Conservation (phyloP, 139 green algal species). For the Micractinium sp. region DNA sequence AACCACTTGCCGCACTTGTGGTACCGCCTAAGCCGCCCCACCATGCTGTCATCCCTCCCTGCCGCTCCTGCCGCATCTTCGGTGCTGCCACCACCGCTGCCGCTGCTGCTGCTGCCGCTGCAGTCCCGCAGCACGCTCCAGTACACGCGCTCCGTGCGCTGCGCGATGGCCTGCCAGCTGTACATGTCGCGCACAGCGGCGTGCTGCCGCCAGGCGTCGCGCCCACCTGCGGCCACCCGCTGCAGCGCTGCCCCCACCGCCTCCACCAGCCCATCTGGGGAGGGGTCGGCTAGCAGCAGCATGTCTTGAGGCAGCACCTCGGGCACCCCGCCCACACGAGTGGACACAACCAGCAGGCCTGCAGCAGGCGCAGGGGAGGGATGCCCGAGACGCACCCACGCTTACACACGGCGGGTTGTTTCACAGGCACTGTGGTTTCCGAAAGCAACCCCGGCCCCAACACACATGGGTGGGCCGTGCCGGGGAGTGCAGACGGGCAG, state of each 20-base stretch:
- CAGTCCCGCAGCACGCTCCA: conserved; percentile 30
- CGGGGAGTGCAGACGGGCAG: not conserved
- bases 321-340: conserved; percentile 93
- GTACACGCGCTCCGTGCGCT: conserved; percentile 85
- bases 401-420: not conserved
- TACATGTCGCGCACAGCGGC: conserved; percentile 82
- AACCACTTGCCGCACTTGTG: conserved; percentile 68
- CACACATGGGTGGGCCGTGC: not conserved
- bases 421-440: not conserved
- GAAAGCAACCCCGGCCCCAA: not conserved
- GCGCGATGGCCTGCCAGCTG: conserved; percentile 86
- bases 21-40: conserved; percentile 61
- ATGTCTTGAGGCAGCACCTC: conserved; percentile 92
- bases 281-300: conserved; percentile 86
- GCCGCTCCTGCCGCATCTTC: not conserved
- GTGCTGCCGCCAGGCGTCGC: conserved; percentile 63
- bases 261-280: conserved; percentile 63
- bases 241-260: conserved; percentile 56
- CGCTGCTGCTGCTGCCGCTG: not conserved
- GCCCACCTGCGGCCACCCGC: conserved; percentile 33
- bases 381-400: not conserved
- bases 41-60: conserved; percentile 46
- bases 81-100: not conserved
- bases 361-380: not conserved
- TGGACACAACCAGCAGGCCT: conserved; percentile 90